Evolutionary conservation across 2,329 filamentous ascomycete genomes (phyloP), one percentile per base, ranked within the genome.

Genomic region (Aureobasidium sp.): DNA sequence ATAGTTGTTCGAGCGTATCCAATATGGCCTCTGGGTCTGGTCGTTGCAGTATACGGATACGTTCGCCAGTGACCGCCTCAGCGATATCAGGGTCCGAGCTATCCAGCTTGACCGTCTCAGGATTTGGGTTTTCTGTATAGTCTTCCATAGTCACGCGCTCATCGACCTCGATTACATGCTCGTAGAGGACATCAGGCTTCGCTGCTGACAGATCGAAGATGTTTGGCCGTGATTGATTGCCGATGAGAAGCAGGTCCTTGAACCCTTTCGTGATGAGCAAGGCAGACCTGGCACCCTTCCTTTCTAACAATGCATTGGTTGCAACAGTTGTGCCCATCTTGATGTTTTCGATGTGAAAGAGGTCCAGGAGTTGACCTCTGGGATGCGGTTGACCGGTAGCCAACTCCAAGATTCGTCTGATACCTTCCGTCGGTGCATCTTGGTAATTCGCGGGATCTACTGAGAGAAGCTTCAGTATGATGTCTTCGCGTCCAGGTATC

Each of bases 111-210:
- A 56, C 12, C 45, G 62, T 15, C 63, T 67, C 67, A 73, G 74
- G 61, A 64, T 34, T 56, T 7, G 64, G 69, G 44, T 72, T 68
- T 58, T 73, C 67, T 17, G 67, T 67, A 41, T 69, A 74, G 44
- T 68, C 71, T 64, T 75, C 74, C 34, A 74, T 67, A 3, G 72
- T 74, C 12, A 67, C 61, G 14, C 69, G 62, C 62, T 70, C 68
- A 11, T 69, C 67, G 4, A 70, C 47, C 52, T 68, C 66, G 5
- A 65, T 53, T 6, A 68, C 67, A 5, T 64, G 60, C 42, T 66
- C 61, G 62, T 70, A 68, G 17, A 71, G 61, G 5, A 66, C 64
- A 29, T 65, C 63, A 6, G 68, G 63, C 14, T 65, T 65, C 17
- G 55, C 51, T 42, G 70, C 65, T 25, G 64, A 65, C 8, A 71